Conservation (phyloP, 352 stramenopile genomes). For the Peronospora destructor region DNA sequence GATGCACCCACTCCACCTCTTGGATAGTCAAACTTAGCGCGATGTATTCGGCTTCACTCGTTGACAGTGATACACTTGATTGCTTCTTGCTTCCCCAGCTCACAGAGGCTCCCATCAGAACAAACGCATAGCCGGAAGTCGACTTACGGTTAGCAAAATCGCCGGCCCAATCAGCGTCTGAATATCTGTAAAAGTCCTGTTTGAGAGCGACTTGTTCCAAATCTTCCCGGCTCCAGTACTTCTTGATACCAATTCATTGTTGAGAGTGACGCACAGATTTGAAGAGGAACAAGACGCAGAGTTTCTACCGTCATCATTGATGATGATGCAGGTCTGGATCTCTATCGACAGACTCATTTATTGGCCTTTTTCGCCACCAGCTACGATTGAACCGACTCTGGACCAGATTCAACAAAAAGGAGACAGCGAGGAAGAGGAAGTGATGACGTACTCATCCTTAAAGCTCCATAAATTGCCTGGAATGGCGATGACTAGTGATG, state of each 20-base stretch:
- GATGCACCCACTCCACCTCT: too few species aligned
- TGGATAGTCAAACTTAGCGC: too few species aligned
- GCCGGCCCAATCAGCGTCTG: too few species aligned
- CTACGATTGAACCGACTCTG: constrained; percentile 37
- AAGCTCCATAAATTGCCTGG: constrained; percentile 70
- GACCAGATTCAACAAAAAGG: constrained; percentile 7
- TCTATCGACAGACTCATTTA: constrained; percentile 80
- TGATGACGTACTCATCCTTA: constrained; percentile 29
- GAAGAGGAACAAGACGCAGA: constrained; percentile 19
- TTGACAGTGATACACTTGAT: too few species aligned
- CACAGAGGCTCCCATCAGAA: too few species aligned
- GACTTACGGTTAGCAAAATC: too few species aligned
- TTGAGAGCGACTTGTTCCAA: constrained; percentile 81
- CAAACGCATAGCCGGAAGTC: too few species aligned
- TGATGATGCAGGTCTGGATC: constrained; percentile 86
- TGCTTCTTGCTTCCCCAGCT: too few species aligned
- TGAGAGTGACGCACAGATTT: constrained; percentile 59
- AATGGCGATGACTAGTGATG: constrained; percentile 81
- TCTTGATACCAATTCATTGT: constrained; percentile 60
- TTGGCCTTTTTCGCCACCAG: constrained; percentile 58
- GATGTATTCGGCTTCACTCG: too few species aligned
- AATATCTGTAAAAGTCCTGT: too few species aligned
- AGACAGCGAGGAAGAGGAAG: constrained; percentile 2
- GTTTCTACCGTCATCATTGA: constrained; percentile 54
- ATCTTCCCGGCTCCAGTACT: constrained; percentile 78